A percentile compares a stretch with the other conserved stretches of the same genome.
These are phyloP conservation scores for Arabidopsis lyrata DNA, from an alignment of 441 rosid species.

Conservation along the genomic window DNA sequence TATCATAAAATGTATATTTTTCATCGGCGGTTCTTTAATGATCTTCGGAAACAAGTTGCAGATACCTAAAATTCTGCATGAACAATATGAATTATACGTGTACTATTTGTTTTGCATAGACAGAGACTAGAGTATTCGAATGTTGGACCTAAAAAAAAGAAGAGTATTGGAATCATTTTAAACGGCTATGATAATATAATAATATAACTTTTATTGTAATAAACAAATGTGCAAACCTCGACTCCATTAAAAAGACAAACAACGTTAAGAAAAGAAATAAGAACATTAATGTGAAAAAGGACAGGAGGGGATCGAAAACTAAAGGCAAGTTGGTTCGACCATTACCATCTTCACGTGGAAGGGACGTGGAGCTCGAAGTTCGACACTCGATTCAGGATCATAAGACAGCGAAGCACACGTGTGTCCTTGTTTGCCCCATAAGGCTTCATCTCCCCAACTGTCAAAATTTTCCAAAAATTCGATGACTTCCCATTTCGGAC, in stretches of 20 bases:
- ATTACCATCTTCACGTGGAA: conserved; percentile 39
- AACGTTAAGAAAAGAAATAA: background rate
- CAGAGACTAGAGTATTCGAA: background rate
- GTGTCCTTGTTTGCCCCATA: conserved; percentile 45
- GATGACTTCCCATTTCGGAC: background rate
- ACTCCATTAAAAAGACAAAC: conserved; percentile 10
- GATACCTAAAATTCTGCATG: background rate
- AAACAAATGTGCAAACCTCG: conserved; percentile 27
- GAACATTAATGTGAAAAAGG: conserved; percentile 34
- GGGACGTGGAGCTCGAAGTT: conserved; percentile 45
- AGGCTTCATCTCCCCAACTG: conserved; percentile 28
- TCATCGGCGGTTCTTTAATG: background rate
- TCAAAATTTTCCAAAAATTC: background rate
- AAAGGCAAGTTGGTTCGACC: conserved; percentile 40
- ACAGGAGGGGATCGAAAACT: conserved; percentile 32
- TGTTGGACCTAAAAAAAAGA: no score
- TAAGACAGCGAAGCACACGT: conserved; percentile 47
- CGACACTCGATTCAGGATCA: conserved; percentile 38
- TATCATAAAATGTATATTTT: background rate
- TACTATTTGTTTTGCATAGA: background rate
- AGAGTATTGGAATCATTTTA: background rate
- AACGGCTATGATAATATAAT: background rate
- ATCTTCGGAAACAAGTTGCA: background rate
- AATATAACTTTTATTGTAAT: background rate
- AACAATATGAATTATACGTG: background rate